Evolutionary conservation across 1,139 yeast species (phyloP), one percentile per base, ranked within the genome.

Genomic region (Candida tropicalis): DNA sequence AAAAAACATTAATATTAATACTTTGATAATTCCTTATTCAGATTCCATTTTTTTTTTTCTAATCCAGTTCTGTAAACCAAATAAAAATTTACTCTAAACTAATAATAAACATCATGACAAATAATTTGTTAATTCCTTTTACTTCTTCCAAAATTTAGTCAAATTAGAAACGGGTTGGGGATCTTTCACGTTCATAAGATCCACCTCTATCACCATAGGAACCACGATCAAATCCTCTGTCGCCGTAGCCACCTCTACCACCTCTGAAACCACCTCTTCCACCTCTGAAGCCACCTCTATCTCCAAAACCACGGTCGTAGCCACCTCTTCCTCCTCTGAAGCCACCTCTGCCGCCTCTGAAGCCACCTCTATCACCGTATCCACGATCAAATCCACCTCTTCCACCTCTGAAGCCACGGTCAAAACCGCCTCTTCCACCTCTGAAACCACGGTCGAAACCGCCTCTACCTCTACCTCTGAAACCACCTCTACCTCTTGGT

Each of bases 401-500:
- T 40, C 60, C 58, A 37, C 60, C 62, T 57, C 76, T 67, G 57
- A 50, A 61, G 45, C 51, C 53, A 47, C 66, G 61, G 51, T 61
- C 62, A 50, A 52, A 63, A 18, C 69, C 70, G 41, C 70, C 70
- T 51, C 70, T 60, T 41, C 70, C 74, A 47, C 77, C 79, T 60
- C 75, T 57, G 57, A 55, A 64, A 40, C 62, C 60, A 53, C 56
- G 63, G 40, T 75, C 62, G 60, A 56, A 65, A 37, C 76, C 77
- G 48, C 76, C 61, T 45, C 60, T 49, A 38, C 59, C 56, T 41
- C 62, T 60, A 58, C 70, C 59, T 48, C 69, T 69, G 54, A 65
- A 65, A 43, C 67, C 70, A 50, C 80, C 76, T 58, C 75, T 65
- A 59, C 81, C 74, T 70, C 83, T 73, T 52, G 81, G 73, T 50